Evolutionary conservation across 768 basidiomycete genomes (phyloP).

Genomic region (Suillus weaverae): DNA sequence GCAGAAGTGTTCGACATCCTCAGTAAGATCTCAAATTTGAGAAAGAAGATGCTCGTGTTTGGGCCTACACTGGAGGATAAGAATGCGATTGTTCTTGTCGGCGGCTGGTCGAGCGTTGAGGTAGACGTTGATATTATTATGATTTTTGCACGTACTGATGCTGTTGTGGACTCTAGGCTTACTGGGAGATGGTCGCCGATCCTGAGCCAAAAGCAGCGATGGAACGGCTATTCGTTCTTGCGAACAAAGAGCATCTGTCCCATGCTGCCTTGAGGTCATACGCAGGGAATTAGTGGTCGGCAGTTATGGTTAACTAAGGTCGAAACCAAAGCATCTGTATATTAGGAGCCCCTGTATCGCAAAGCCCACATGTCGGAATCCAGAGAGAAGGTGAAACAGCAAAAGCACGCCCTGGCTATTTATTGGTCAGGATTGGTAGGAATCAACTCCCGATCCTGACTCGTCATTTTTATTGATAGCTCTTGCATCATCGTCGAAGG

Average conservation of each 20-base stretch:
- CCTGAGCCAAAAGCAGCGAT: slow-evolving; percentile 10
- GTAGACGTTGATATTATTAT: slow-evolving; percentile 12
- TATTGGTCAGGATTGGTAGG: background rate
- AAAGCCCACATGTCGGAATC: background rate
- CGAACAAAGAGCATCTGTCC: slow-evolving; percentile 15
- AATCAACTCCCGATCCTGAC: background rate
- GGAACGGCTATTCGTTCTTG: slow-evolving; percentile 15
- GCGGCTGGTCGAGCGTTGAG: slow-evolving; percentile 26
- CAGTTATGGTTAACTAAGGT: background rate
- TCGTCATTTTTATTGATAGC: too few relatives aligned
- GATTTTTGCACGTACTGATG: background rate
- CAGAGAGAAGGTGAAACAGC: background rate
- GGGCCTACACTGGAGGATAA: slow-evolving; percentile 22
- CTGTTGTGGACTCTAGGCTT: slow-evolving; percentile 14
- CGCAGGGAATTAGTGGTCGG: background rate
- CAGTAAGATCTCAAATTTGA: slow-evolving; percentile 14
- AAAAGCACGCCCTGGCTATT: background rate
- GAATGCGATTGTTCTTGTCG: slow-evolving; percentile 20
- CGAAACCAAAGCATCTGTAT: background rate
- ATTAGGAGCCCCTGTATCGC: background rate
- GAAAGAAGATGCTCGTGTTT: slow-evolving; percentile 16
- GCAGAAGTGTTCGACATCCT: slow-evolving; percentile 13
- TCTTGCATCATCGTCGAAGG: background rate
- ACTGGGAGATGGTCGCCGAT: slow-evolving; percentile 10
- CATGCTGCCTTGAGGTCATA: slow-evolving; percentile 15